Base-by-base conservation (phyloP, 768 basidiomycete species). In the Cystofilobasidium bisporidii region DNA sequence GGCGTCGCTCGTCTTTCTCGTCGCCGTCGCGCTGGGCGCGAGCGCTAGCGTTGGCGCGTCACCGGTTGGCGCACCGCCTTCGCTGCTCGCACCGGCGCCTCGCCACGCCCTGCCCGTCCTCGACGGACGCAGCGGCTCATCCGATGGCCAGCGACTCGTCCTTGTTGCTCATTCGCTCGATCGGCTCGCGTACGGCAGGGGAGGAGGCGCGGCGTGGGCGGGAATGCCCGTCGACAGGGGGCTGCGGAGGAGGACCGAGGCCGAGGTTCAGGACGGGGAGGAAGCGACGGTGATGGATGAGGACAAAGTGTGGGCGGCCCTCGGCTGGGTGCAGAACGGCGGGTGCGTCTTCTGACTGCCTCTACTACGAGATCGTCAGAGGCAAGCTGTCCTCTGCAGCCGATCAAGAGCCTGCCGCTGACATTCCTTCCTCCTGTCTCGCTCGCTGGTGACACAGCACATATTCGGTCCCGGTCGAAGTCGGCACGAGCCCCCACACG, bases 401-500 rank as follows among this genome's bases (percentile, higher is more conserved):
- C n/a, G n/a, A n/a, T n/a, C n/a, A n/a, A n/a, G n/a, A n/a, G n/a
- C n/a, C n/a, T n/a, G n/a, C n/a, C n/a, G n/a, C n/a, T n/a, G n/a
- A n/a, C n/a, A n/a, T n/a, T n/a, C n/a, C n/a, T n/a, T n/a, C n/a
- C n/a, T n/a, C n/a, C n/a, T n/a, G n/a, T n/a, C n/a, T n/a, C n/a
- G n/a, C n/a, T n/a, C n/a, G n/a, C n/a, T n/a, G n/a, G n/a, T n/a
- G n/a, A n/a, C n/a, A 17, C 57, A 65, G 64, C 3, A 47, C 65
- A 2, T 66, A 66, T 15, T 60, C 65, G 3, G 58, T 66, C 3
- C 65, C 65, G 24, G 17, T 66, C 18, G 56, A 58, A 30, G 47
- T 66, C n/a, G 65, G 65, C 24, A n/a, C 45, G 2, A 55, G 55
- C 22, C 57, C 64, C 11, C 22, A 33, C 28, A 66, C 65, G 15